Conservation (phyloP, 768 basidiomycete species). For the Wakefieldia striispora region DNA sequence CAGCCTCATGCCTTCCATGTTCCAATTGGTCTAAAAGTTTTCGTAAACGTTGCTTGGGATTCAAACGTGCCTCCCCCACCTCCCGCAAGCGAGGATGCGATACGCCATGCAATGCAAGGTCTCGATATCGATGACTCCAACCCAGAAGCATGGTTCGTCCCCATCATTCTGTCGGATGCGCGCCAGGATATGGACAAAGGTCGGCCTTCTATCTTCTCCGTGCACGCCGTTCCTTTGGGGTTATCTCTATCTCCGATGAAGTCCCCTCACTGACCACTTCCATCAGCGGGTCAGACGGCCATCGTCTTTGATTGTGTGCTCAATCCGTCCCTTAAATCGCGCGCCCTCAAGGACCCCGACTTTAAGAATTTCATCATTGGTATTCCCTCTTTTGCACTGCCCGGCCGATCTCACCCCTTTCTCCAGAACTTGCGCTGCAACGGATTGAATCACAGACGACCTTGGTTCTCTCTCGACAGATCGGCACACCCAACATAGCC, state of each 20-base stretch:
- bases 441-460: slow-evolving; percentile 61
- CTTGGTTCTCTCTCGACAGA: slow-evolving; percentile 62
- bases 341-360: slow-evolving; percentile 54
- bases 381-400: slow-evolving; percentile 21
- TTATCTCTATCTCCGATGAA: slow-evolving; percentile 15
- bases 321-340: slow-evolving; percentile 56
- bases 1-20: slow-evolving; percentile 24
- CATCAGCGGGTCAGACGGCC: slow-evolving; percentile 62
- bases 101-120: slow-evolving; percentile 57
- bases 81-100: slow-evolving; percentile 52
- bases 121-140: slow-evolving; percentile 41
- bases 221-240: slow-evolving; percentile 8
- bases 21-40: slow-evolving; percentile 57
- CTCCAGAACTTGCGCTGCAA: slow-evolving; percentile 63
- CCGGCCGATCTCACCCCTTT: slow-evolving; percentile 13
- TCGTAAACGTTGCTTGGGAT: slow-evolving; percentile 76
- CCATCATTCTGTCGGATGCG: slow-evolving; percentile 65
- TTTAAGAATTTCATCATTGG: slow-evolving; percentile 74
- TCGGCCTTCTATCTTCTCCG: slow-evolving; percentile 28
- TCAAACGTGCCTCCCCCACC: slow-evolving; percentile 66
- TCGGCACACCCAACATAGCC: slow-evolving; percentile 72
- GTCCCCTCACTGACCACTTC: slow-evolving; percentile 5
- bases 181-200: slow-evolving; percentile 70
- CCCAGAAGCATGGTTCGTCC: slow-evolving; percentile 58
- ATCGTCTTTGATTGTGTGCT: slow-evolving; percentile 75